Conservation (phyloP, 305 asterid genomes). For the Stenogyne calaminthoides region DNA sequence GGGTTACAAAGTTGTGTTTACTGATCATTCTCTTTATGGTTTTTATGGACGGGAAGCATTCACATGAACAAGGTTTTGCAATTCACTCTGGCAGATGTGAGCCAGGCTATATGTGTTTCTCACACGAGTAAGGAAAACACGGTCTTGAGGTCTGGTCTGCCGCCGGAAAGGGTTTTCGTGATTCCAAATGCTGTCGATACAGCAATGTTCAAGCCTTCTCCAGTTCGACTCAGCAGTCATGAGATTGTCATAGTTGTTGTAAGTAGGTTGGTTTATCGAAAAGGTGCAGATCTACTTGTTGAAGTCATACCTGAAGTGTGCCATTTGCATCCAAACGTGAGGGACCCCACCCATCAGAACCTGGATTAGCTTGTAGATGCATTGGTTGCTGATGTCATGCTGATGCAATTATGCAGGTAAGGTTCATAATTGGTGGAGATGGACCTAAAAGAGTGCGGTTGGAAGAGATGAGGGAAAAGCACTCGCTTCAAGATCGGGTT, state of each 20-base stretch:
- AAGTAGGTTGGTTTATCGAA: conserved; percentile 93
- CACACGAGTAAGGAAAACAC: conserved; percentile 96
- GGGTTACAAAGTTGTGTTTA: conserved; percentile 95
- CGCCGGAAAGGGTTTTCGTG: conserved; percentile 94
- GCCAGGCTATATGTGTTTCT: conserved; percentile 96
- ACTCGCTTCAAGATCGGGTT: conserved; percentile 96
- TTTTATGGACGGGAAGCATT: conserved; percentile 97
- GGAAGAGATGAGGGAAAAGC: conserved; percentile 99
- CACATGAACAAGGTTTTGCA: conserved; percentile 98
- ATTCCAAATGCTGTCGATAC: conserved; percentile 99
- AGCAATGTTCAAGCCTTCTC: conserved; percentile 92
- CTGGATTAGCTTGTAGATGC: not conserved
- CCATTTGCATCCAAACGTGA: conserved; percentile 78
- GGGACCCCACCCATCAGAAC: not conserved
- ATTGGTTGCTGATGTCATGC: conserved; percentile 6
- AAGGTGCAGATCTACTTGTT: conserved; percentile 95
- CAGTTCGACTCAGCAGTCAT: conserved; percentile 53
- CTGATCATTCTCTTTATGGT: conserved; percentile 98
- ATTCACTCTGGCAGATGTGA: conserved; percentile 93
- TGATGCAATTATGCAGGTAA: conserved; percentile 57
- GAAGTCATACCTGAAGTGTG: conserved; percentile 97
- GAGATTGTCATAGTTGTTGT: conserved; percentile 86
- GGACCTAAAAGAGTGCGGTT: conserved; percentile 97
- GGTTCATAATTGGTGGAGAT: conserved; percentile 95
- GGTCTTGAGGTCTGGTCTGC: conserved; percentile 88